Evolutionary conservation across 805 yeast species (phyloP).

Genomic region (Kodamaea sagamina): DNA sequence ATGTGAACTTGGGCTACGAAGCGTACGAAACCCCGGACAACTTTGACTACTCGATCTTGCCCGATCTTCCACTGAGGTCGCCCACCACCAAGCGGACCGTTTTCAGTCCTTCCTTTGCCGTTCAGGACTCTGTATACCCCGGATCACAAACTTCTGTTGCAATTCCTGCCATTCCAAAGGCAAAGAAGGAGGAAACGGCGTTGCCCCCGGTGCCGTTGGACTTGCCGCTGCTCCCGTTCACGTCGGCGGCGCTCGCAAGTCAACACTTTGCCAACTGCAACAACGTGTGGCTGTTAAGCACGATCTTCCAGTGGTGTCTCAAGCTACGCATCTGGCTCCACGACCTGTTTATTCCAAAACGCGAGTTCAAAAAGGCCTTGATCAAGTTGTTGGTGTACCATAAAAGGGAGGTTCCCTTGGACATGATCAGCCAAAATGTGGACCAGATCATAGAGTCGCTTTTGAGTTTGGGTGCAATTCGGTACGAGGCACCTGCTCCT

Average conservation of each 20-base stretch:
- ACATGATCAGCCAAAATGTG: slow-evolving; percentile 52
- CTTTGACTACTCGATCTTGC: slow-evolving; percentile 39
- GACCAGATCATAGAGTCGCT: slow-evolving; percentile 49
- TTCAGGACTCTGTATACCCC: slow-evolving; percentile 6
- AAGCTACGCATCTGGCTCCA: slow-evolving; percentile 55
- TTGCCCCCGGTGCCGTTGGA: slow-evolving; percentile 49
- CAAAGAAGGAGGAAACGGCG: slow-evolving; percentile 20
- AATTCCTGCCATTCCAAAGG: slow-evolving; percentile 10
- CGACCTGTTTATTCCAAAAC: slow-evolving; percentile 48
- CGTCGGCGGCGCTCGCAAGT: slow-evolving; percentile 49
- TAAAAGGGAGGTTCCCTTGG: slow-evolving; percentile 50
- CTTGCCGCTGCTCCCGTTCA: slow-evolving; percentile 59
- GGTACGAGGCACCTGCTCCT: slow-evolving; percentile 21
- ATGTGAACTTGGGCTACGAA: slow-evolving; percentile 10
- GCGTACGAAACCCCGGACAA: slow-evolving; percentile 25
- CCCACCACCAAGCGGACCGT: slow-evolving; percentile 6
- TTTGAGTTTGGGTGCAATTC: slow-evolving; percentile 43
- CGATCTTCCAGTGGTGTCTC: slow-evolving; percentile 57
- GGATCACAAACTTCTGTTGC: slow-evolving; percentile 1
- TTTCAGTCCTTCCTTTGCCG: slow-evolving; percentile 9
- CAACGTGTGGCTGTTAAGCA: slow-evolving; percentile 48
- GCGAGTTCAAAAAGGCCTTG: slow-evolving; percentile 56
- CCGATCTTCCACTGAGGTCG: slow-evolving; percentile 30
- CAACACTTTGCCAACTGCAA: slow-evolving; percentile 52
- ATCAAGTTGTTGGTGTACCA: slow-evolving; percentile 53